Percentiles rank a stretch among this genome's conserved stretches.
These are phyloP conservation scores for Platanthera zijinensis DNA, from an alignment of 106 monocot species.

Conservation along the genomic window DNA sequence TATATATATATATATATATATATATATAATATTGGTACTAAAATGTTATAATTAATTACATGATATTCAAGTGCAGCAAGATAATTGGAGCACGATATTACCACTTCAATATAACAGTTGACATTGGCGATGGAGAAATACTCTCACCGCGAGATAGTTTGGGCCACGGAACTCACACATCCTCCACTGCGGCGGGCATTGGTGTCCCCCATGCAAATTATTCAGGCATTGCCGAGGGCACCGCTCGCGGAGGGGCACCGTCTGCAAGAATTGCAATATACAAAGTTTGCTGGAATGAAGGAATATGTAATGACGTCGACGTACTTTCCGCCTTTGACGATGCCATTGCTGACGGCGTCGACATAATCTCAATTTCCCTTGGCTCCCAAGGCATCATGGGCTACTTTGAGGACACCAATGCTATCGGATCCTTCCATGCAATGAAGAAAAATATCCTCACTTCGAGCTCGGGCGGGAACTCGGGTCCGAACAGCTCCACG, in stretches of 20 bases:
- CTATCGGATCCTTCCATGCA: not conserved
- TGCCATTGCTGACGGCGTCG: constrained; percentile 30
- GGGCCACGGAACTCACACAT: constrained; percentile 41
- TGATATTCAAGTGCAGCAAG: not conserved
- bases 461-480: not conserved
- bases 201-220: constrained; percentile 1
- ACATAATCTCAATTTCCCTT: constrained; percentile 23
- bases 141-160: constrained; percentile 14
- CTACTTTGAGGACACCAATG: not conserved
- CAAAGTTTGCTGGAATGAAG: constrained; percentile 14
- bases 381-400: not conserved
- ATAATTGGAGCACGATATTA: constrained; percentile 19
- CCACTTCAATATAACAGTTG: not conserved
- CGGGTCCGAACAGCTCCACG: not conserved
- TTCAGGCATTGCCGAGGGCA: constrained; percentile 13
- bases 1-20: too few relatives aligned
- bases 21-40: not conserved
- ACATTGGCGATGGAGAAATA: not conserved
- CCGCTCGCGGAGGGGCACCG: constrained; percentile 10
- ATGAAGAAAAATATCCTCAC: not conserved
- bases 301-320: constrained; percentile 1
- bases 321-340: constrained; percentile 20
- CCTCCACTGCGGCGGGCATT: constrained; percentile 21
- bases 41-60: not conserved
- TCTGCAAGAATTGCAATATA: constrained; percentile 11